Percentiles rank a stretch among this genome's conserved stretches.
Evolutionary conservation across 352 stramenopile genomes (phyloP).

Genomic region (Peronosclerospora sorghi): DNA sequence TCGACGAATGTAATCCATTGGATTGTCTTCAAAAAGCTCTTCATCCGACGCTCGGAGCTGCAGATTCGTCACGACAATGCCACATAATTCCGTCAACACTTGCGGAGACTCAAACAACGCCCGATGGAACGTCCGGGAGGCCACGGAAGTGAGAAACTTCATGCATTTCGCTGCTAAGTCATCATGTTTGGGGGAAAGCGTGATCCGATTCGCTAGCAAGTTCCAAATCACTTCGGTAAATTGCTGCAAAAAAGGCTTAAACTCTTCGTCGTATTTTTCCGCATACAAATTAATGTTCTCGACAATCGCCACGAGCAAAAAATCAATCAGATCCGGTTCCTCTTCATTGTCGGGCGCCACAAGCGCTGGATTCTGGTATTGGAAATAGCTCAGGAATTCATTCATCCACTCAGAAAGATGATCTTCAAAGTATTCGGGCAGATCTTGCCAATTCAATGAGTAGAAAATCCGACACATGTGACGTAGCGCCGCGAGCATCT

Average conservation of each 20-base stretch:
- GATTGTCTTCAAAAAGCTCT: conserved; percentile 98
- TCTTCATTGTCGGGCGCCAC: conserved; percentile 89
- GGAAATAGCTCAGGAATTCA: conserved; percentile 91
- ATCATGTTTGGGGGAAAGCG: conserved; percentile 89
- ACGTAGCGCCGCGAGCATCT: conserved; percentile 78
- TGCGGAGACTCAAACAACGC: conserved; percentile 76
- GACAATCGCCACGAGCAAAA: conserved; percentile 90
- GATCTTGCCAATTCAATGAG: conserved; percentile 97
- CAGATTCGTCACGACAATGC: conserved; percentile 98
- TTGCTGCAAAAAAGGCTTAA: conserved; percentile 89
- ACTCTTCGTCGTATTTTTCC: conserved; percentile 99
- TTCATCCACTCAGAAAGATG: conserved; percentile 95
- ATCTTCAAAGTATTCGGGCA: conserved; percentile 99
- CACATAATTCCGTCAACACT: conserved; percentile 86
- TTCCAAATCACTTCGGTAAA: conserved; percentile 90
- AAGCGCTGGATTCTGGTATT: conserved; percentile 89
- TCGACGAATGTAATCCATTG: conserved; percentile 94
- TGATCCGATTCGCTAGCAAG: conserved; percentile 58
- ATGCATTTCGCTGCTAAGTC: conserved; percentile 93
- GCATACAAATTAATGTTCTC: conserved; percentile 97
- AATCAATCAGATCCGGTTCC: conserved; percentile 86
- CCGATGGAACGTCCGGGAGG: conserved; percentile 90
- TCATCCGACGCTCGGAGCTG: conserved; percentile 92
- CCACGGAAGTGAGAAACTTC: conserved; percentile 94
- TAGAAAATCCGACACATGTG: conserved; percentile 96